phyloP scores from a whole-genome alignment of 495 filamentous ascomycete genomes.

The Oidiodendron maius region DNA sequence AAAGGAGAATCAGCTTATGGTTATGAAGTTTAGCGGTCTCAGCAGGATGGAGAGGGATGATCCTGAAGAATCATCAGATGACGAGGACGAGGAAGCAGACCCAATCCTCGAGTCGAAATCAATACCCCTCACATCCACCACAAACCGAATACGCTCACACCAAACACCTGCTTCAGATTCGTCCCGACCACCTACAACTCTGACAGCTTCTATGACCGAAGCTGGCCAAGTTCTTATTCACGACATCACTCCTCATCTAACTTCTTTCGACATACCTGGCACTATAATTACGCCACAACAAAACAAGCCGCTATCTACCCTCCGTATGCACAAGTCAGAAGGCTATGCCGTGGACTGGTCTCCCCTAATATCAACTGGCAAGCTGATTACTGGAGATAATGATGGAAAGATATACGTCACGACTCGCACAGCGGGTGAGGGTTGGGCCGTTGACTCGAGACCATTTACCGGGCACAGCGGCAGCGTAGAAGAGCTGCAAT shows the following conservation, averaged over 20 bases:
- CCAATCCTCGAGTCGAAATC: slow-evolving; percentile 90
- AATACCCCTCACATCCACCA: slow-evolving; percentile 77
- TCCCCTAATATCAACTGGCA: slow-evolving; percentile 62
- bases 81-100: slow-evolving; percentile 71
- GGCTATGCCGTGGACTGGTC: slow-evolving; percentile 97
- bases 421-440: slow-evolving; percentile 76
- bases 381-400: slow-evolving; percentile 88
- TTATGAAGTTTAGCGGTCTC: slow-evolving; percentile 90
- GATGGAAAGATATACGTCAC: slow-evolving; percentile 84
- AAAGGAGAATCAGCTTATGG: slow-evolving; percentile 86
- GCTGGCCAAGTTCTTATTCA: slow-evolving; percentile 83
- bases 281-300: slow-evolving; percentile 70
- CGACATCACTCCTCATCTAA: slow-evolving; percentile 82
- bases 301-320: slow-evolving; percentile 77
- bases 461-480: slow-evolving; percentile 77
- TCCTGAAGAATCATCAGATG: slow-evolving; percentile 61
- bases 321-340: slow-evolving; percentile 86
- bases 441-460: slow-evolving; percentile 75
- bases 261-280: slow-evolving; percentile 83
- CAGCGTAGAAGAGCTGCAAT: slow-evolving; percentile 91
- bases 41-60: slow-evolving; percentile 71
- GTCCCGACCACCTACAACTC: slow-evolving; percentile 64
- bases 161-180: slow-evolving; percentile 65
- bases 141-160: slow-evolving; percentile 85
- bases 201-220: slow-evolving; percentile 90